These are phyloP conservation scores for Blastosporella zonata DNA, from an alignment of 1,284 basidiomycete species.

Conservation along the genomic window DNA sequence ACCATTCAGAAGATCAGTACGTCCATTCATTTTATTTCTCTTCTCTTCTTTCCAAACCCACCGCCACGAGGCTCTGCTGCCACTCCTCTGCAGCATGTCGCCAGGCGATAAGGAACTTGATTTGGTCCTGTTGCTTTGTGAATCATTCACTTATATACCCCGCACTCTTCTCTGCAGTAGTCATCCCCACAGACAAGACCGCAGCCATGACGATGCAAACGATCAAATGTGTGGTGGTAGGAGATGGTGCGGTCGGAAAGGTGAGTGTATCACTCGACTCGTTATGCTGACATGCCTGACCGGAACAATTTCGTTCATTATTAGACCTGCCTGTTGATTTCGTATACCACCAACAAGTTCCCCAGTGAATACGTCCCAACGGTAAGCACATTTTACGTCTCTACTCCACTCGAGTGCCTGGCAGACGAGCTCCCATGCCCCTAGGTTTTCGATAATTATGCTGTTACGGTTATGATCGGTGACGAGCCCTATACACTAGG, in stretches of 20 bases:
- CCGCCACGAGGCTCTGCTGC: constrained; percentile 38
- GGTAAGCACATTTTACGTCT: constrained; percentile 53
- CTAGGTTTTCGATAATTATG: constrained; percentile 96
- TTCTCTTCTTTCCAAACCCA: constrained; percentile 20
- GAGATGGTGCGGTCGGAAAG: constrained; percentile 99
- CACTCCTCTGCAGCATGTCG: constrained; percentile 24
- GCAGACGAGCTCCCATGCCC: constrained; percentile 24
- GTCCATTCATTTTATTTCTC: constrained; percentile 18
- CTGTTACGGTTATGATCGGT: constrained; percentile 99
- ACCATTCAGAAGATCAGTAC: constrained; percentile 25
- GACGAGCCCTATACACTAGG: constrained; percentile 99
- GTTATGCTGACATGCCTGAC: constrained; percentile 11
- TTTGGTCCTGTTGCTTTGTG: constrained; percentile 14
- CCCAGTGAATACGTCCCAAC: constrained; percentile 99
- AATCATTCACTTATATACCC: constrained; percentile 25
- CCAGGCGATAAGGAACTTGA: constrained; percentile 25
- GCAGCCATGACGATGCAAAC: constrained; percentile 80
- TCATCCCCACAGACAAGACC: constrained; percentile 25
- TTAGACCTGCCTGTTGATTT: constrained; percentile 97
- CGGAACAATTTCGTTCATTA: constrained; percentile 8
- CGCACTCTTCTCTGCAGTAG: constrained; percentile 19
- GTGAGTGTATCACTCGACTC: constrained; percentile 43
- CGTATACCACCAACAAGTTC: constrained; percentile 99
- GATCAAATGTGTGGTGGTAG: constrained; percentile 98
- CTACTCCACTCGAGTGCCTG: constrained; percentile 19